These are phyloP conservation scores for Naganishia friedmannii DNA, from an alignment of 768 basidiomycete species.

Conservation along the genomic window DNA sequence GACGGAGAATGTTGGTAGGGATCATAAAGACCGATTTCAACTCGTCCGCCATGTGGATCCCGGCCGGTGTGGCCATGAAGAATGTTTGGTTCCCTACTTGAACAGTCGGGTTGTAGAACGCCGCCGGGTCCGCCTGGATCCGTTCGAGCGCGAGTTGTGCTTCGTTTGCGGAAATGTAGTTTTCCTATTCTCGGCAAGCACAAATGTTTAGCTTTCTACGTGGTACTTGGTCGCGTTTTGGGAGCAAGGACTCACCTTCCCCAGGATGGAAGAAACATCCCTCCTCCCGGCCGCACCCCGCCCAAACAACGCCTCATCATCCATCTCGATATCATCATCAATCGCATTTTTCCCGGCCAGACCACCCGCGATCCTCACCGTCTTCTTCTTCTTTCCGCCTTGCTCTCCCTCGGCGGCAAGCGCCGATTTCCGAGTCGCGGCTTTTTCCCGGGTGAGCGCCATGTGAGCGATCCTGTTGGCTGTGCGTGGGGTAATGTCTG, in stretches of 20 bases:
- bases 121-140: slow-evolving; percentile 76
- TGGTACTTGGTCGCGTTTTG: too few species aligned
- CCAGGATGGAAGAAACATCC: slow-evolving; percentile 68
- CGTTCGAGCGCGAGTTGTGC: slow-evolving; percentile 80
- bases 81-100: slow-evolving; percentile 61
- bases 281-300: slow-evolving; percentile 35
- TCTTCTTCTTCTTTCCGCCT: slow-evolving; percentile 68
- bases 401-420: slow-evolving; percentile 73
- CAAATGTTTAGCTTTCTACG: background rate
- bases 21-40: slow-evolving; percentile 80
- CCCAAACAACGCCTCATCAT: slow-evolving; percentile 58
- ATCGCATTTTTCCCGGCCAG: slow-evolving; percentile 46
- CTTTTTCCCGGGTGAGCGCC: slow-evolving; percentile 53
- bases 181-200: slow-evolving; percentile 55
- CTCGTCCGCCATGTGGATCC: slow-evolving; percentile 63
- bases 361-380: slow-evolving; percentile 6
- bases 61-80: slow-evolving; percentile 77
- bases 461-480: slow-evolving; percentile 51
- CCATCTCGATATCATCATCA: slow-evolving; percentile 61
- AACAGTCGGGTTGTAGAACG: slow-evolving; percentile 82
- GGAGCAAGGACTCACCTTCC: slow-evolving; percentile 54
- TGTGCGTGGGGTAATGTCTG: slow-evolving; percentile 55
- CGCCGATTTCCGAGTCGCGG: slow-evolving; percentile 39
- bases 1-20: slow-evolving; percentile 61
- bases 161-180: slow-evolving; percentile 78